A percentile compares a stretch with the other conserved stretches of the same genome.
Conservation (phyloP, 495 filamentous ascomycete species). For the Choiromyces venosus region DNA sequence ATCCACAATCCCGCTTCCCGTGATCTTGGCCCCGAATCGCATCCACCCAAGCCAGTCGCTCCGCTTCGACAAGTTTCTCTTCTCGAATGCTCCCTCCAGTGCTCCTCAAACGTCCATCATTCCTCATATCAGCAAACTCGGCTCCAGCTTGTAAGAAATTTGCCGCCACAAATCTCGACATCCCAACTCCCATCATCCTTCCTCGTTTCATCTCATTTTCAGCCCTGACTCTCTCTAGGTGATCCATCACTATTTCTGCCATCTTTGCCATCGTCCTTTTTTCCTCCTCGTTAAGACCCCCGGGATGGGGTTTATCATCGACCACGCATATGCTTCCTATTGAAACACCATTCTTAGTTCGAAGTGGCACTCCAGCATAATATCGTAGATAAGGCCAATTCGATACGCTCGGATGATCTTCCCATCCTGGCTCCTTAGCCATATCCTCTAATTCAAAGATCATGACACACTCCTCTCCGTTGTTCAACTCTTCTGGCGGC, state of each 20-base stretch:
- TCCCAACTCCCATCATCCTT: conserved; percentile 36
- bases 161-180: conserved; percentile 38
- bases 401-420: conserved; percentile 45
- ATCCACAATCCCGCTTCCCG: neutral
- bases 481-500: conserved; percentile 36
- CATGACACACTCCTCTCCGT: conserved; percentile 40
- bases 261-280: conserved; percentile 46
- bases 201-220: conserved; percentile 34
- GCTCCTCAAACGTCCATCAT: neutral
- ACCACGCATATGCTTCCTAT: conserved; percentile 67
- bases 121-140: conserved; percentile 20
- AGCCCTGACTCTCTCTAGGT: conserved; percentile 32
- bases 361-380: conserved; percentile 62
- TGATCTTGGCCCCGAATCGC: conserved; percentile 8
- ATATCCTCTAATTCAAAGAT: conserved; percentile 51
- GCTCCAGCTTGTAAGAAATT: conserved; percentile 25
- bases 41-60: conserved; percentile 23
- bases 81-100: neutral
- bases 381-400: conserved; percentile 50
- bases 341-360: conserved; percentile 61
- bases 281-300: conserved; percentile 44
- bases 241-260: conserved; percentile 34
- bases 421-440: conserved; percentile 49
- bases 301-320: conserved; percentile 51
- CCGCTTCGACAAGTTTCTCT: conserved; percentile 10